Evolutionary conservation across 768 basidiomycete species (phyloP), one percentile per base, ranked within the genome.

Genomic region (Tricholoma bakamatsutake): DNA sequence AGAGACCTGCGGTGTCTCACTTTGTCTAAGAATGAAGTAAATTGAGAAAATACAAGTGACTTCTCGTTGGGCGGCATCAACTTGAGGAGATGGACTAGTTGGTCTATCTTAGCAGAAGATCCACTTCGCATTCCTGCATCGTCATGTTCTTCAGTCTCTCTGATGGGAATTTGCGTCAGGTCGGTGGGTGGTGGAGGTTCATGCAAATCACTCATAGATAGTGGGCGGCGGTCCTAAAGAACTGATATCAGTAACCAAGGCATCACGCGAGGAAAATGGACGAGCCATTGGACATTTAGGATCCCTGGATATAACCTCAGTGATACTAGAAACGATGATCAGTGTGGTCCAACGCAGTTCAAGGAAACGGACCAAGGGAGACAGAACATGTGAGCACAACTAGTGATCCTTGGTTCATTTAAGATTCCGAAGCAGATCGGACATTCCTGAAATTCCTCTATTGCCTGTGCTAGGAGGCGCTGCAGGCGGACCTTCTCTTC

Each of bases 11-110:
- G 45, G 43, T 11, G 12, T 11, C 65, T 49, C 57, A 87, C 90
- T 73, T 90, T 87, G 71, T 90, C 86, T 52, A 93, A 68, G 71
- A 91, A 93, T 2, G 83, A 80, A 3, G 91, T 95, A 63, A 93
- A 95, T 62, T 95, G 93, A 2, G 89, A 92, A 65, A 95, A 95
- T 1, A 95, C 90, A 2, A 95, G 73, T 2, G 87, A 87, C 68
- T 95, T 95, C 58, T 92, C 88, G 1, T 76, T 79, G 3, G 62
- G 57, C 0, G 88, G 88, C 5, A 83, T 88, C 11, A 93, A 68
- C 57, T 79, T 74, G 42, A 95, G 75, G 42, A 93, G 77, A 52
- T 88, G 80, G 18, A 92, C 66, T 13, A 95, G 73, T 62, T 93
- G 90, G 51, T 89, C 87, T 51, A 93, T 88, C 70, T 95, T 95